Evolutionary conservation across 1,284 basidiomycete genomes (phyloP).

Genomic region (Ceratobasidium sp.): DNA sequence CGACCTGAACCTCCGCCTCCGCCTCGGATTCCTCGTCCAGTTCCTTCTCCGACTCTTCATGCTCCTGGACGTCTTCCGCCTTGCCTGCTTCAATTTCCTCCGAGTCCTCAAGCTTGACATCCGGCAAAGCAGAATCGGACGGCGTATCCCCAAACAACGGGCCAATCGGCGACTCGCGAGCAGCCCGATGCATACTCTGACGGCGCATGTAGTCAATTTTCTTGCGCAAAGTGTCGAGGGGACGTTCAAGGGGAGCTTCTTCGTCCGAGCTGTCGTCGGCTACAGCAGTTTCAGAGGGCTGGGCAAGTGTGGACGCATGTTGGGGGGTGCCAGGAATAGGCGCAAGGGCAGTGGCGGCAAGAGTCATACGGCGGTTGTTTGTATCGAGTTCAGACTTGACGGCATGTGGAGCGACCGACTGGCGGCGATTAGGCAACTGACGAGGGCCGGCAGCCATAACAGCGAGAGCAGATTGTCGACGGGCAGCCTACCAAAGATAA

Average conservation of each 20-base stretch:
- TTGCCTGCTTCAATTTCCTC: constrained; percentile 24
- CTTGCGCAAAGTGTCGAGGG: constrained; percentile 31
- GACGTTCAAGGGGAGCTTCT: constrained; percentile 15
- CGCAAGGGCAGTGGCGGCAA: constrained; percentile 8
- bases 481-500: constrained; percentile 24
- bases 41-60: constrained; percentile 29
- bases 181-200: constrained; percentile 43
- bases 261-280: constrained; percentile 34
- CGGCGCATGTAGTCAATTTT: constrained; percentile 45
- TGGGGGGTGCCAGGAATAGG: constrained; percentile 18
- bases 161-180: constrained; percentile 31
- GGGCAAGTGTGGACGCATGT: constrained; percentile 20
- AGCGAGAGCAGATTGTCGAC: constrained; percentile 39
- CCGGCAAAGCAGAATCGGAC: background rate
- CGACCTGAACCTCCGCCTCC: constrained; percentile 11
- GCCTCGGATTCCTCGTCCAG: constrained; percentile 14
- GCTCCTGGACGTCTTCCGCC: background rate
- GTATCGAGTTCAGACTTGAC: constrained; percentile 33
- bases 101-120: constrained; percentile 37
- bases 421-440: constrained; percentile 38
- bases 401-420: constrained; percentile 33
- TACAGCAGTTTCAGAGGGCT: constrained; percentile 10
- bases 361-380: constrained; percentile 40
- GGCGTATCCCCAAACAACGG: constrained; percentile 20
- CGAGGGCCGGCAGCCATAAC: constrained; percentile 40